Conservation (phyloP, 164 flowering plant genomes). For the Cinnamomum micranthum region DNA sequence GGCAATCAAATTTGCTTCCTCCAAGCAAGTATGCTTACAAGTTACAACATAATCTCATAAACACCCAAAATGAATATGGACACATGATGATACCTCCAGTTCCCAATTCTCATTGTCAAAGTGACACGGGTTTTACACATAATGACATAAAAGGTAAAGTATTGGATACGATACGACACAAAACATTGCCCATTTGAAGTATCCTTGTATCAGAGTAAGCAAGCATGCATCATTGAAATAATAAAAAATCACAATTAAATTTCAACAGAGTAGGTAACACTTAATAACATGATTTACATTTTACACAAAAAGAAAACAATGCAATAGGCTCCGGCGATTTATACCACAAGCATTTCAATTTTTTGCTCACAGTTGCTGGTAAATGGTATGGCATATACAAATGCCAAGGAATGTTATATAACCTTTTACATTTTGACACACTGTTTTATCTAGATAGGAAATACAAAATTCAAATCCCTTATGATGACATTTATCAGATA, state of each 20-base stretch:
- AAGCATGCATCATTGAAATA: too few species aligned
- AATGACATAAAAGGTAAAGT: too few species aligned
- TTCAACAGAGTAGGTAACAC: too few species aligned
- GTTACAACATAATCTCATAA: neutral
- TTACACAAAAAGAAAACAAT: too few species aligned
- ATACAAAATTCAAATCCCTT: neutral
- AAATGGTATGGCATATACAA: neutral
- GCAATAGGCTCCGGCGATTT: neutral
- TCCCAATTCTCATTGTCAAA: neutral
- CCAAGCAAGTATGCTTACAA: neutral
- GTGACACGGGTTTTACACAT: neutral
- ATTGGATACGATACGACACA: neutral
- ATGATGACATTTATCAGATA: too few species aligned
- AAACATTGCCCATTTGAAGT: neutral
- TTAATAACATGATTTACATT: too few species aligned
- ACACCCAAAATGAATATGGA: neutral
- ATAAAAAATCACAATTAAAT: too few species aligned
- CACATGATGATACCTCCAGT: neutral
- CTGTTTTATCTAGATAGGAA: neutral
- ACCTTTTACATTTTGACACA: neutral
- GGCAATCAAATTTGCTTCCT: neutral
- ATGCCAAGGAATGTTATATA: neutral
- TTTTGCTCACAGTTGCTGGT: neutral
- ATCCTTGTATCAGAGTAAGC: too few species aligned
- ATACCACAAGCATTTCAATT: neutral